Base-by-base conservation (phyloP, 306 rosid genomes). In the Inga oerstediana region DNA sequence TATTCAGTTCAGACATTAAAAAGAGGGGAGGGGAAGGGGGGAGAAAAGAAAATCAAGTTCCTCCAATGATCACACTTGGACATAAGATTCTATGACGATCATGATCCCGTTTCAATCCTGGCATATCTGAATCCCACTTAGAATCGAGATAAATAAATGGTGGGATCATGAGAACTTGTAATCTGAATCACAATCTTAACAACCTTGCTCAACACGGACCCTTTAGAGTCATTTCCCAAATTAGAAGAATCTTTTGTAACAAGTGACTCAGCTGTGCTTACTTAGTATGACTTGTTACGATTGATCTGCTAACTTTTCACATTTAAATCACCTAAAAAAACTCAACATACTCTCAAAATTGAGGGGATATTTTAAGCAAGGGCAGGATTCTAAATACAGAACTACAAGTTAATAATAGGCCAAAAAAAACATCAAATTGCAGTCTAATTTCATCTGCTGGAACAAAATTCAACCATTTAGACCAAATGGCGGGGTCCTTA, bases 401-500 rank as follows among this genome's bases (percentile, higher is more conserved):
- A 80, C 34, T 61, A 77, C 39, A 65, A 6, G 12, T 61, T 32
- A 81, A 77, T 73, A 81, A 62, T 49, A 46, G 58, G 45, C 37
- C 37, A 35, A 65, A 34, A 70, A 76, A 44, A 4, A 58, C 8
- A 56, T 10, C 45, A 79, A 24, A 65, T 45, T 22, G 56, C 49
- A 85, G 34, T 74, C 46, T 45, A 80, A 68, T 77, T 34, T 22
- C 74, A 64, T 67, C 44, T 78, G 45, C 72, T 20, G 34, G n/a
- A 67, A 43, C 37, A 77, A 41, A 78, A 79, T 43, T 56, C 14
- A 82, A 56, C 30, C 73, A 72, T 30, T 58, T 46, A 27, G 52
- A 86, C 52, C 35, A 73, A 82, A 74, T 77, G 71, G 68, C 70
- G 43, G 84, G 75, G 35, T 68, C 83, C 32, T 76, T 59, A 78